These are phyloP conservation scores for Aspergillus japonicus DNA, from an alignment of 2,329 filamentous ascomycete genomes.

Conservation along the genomic window DNA sequence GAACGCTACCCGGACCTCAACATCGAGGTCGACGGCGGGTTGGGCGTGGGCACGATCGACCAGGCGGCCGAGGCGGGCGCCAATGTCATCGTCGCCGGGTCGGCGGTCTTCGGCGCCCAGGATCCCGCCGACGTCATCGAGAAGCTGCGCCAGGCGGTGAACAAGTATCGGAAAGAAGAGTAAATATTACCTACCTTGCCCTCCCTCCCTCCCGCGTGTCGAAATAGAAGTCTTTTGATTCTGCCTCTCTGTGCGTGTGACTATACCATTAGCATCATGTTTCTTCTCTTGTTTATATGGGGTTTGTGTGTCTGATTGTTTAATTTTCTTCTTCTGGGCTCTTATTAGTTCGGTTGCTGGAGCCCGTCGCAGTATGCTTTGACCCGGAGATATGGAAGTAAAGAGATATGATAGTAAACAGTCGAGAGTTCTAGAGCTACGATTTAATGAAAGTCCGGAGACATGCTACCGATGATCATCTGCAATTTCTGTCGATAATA, in stretches of 20 bases:
- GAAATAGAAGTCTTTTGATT: no score
- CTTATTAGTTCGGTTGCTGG: not conserved
- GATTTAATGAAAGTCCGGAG: not conserved
- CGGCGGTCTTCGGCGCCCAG: slow-evolving; percentile 89
- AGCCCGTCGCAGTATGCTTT: not conserved
- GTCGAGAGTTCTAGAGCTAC: not conserved
- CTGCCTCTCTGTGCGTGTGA: no score
- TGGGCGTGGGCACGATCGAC: slow-evolving; percentile 85
- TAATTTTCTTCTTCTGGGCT: not conserved
- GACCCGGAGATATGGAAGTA: no score
- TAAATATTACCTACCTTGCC: no score
- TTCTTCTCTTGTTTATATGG: not conserved
- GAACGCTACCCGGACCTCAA: slow-evolving; percentile 85
- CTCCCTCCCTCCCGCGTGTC: no score
- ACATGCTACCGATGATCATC: not conserved
- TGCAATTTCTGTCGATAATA: not conserved
- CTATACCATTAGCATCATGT: not conserved
- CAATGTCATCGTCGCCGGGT: slow-evolving; percentile 96
- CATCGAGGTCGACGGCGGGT: slow-evolving; percentile 94
- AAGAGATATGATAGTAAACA: no score
- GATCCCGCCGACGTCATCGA: slow-evolving; percentile 84
- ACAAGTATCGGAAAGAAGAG: slow-evolving; percentile 49
- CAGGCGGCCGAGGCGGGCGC: slow-evolving; percentile 92
- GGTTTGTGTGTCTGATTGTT: not conserved
- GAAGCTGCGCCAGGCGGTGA: slow-evolving; percentile 75